Conservation (phyloP, 495 filamentous ascomycete species). For the Thermothielavioides terrestris region DNA sequence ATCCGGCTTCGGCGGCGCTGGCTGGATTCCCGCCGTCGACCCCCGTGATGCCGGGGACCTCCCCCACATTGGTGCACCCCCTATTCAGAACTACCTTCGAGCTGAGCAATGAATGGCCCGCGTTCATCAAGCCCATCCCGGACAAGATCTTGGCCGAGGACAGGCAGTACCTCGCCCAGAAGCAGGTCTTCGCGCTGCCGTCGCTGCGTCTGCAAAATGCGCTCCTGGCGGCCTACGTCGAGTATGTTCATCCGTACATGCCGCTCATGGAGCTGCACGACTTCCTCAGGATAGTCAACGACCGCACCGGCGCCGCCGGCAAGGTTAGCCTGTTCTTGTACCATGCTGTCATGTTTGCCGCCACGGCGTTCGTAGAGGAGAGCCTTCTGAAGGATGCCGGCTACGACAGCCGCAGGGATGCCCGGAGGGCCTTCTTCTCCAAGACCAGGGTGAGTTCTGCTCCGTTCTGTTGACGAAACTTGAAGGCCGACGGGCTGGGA, state of each 20-base stretch:
- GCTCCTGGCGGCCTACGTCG: conserved; percentile 63
- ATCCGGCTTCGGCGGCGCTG: neutral
- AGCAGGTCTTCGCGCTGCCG: conserved; percentile 68
- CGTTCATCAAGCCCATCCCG: conserved; percentile 66
- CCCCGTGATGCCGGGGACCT: neutral
- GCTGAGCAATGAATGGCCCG: conserved; percentile 39
- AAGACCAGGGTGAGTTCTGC: conserved; percentile 64
- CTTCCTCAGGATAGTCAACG: conserved; percentile 57
- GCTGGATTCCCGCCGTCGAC: conserved; percentile 1
- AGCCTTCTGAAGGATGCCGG: conserved; percentile 59
- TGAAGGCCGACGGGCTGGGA: no score
- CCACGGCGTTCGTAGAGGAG: conserved; percentile 67
- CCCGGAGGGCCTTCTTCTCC: conserved; percentile 71
- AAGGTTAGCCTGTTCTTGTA: conserved; percentile 69
- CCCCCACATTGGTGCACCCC: neutral
- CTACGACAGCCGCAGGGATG: conserved; percentile 59
- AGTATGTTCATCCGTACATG: conserved; percentile 86
- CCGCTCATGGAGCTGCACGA: conserved; percentile 72
- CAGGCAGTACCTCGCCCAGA: conserved; percentile 61
- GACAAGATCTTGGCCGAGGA: conserved; percentile 61
- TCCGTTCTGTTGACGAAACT: no score
- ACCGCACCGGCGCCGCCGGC: conserved; percentile 55
- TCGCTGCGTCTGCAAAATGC: conserved; percentile 59
- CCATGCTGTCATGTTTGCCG: conserved; percentile 76
- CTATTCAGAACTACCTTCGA: neutral